Conservation (phyloP, 495 filamentous ascomycete genomes). For the Antarctomyces pellizariae region DNA sequence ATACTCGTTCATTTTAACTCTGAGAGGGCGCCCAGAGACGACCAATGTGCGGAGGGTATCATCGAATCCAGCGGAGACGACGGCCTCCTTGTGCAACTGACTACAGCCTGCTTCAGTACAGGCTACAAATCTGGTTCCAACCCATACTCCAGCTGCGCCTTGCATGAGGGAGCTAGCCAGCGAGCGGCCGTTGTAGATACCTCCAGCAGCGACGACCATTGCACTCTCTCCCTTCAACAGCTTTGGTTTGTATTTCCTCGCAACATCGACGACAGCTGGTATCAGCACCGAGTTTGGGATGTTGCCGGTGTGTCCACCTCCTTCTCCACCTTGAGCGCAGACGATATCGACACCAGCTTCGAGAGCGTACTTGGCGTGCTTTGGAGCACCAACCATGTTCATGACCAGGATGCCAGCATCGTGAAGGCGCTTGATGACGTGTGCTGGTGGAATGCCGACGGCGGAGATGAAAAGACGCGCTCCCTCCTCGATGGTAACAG, state of each 20-base stretch:
- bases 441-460: conserved; percentile 54
- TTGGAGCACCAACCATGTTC: conserved; percentile 93
- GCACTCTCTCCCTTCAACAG: conserved; percentile 26
- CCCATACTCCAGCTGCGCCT: conserved; percentile 56
- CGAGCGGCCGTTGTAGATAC: conserved; percentile 45
- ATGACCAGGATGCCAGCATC: conserved; percentile 55
- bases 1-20: conserved; percentile 64
- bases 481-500: conserved; percentile 52
- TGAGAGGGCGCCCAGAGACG: conserved; percentile 52
- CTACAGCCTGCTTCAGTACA: conserved; percentile 52
- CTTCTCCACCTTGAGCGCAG: conserved; percentile 62
- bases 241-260: conserved; percentile 30
- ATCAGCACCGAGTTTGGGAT: conserved; percentile 49
- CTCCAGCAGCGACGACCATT: conserved; percentile 55
- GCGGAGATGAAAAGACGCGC: conserved; percentile 65
- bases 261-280: conserved; percentile 57
- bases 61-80: conserved; percentile 49
- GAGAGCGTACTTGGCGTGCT: conserved; percentile 65
- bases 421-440: conserved; percentile 47
- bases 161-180: conserved; percentile 49
- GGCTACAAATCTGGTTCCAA: conserved; percentile 72
- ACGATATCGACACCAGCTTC: conserved; percentile 63
- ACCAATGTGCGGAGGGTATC: conserved; percentile 62
- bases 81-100: conserved; percentile 54
- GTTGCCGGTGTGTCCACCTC: conserved; percentile 58